Percentiles rank a stretch among this genome's conserved stretches.
Evolutionary conservation across 306 rosid genomes (phyloP).

Genomic region (Vigna nakashimae): DNA sequence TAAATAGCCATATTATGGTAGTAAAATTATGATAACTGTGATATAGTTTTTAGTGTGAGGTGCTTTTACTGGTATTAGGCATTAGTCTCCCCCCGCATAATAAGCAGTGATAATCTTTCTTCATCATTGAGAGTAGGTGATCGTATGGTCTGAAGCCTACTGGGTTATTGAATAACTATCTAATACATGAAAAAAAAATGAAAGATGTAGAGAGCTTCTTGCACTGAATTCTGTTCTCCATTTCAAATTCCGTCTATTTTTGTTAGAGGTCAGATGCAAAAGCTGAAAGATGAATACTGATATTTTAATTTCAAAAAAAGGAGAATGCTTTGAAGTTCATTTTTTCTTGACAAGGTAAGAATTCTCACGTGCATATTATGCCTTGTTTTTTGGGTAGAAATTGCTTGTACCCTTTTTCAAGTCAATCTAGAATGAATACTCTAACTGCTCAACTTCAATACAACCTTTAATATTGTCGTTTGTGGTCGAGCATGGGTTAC

Average conservation of each 20-base stretch:
- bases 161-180: not conserved
- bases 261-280: not conserved
- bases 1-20: not conserved
- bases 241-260: not conserved
- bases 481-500: not conserved
- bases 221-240: not conserved
- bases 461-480: conserved; percentile 1
- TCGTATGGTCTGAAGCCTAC: not conserved
- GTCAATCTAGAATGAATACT: conserved; percentile 2
- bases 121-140: not conserved
- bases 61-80: conserved; percentile 13
- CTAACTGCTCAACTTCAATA: not conserved
- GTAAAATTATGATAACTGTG: not conserved
- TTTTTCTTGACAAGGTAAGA: conserved; percentile 1
- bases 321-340: not conserved
- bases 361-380: not conserved
- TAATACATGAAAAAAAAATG: not conserved
- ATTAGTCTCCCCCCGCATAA: conserved; percentile 9
- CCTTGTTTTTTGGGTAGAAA: conserved; percentile 12
- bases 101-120: not conserved
- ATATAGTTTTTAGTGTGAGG: conserved; percentile 24
- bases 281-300: not conserved
- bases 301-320: not conserved
- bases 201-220: conserved; percentile 1
- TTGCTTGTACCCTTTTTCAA: conserved; percentile 11